Evolutionary conservation across 352 stramenopile genomes (phyloP).

Genomic region (Aphanomyces astaci): DNA sequence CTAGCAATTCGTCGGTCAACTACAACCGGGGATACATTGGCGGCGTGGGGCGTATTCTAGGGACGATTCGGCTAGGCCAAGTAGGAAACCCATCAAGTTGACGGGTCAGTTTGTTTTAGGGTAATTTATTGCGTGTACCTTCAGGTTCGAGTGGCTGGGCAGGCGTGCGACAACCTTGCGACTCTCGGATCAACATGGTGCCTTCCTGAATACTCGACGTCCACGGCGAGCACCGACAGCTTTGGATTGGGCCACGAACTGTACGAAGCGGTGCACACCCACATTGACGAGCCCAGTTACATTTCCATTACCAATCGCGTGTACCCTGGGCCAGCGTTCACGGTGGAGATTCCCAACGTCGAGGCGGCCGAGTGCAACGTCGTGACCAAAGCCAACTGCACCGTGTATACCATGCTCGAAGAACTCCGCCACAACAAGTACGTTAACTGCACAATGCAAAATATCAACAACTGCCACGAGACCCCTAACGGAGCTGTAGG

Average conservation of each 20-base stretch:
- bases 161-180: background rate
- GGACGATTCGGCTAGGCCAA: conserved; percentile 16
- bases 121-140: too few species aligned
- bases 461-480: background rate
- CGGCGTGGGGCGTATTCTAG: conserved; percentile 9
- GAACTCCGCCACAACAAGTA: conserved; percentile 14
- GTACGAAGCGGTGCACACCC: background rate
- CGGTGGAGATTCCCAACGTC: conserved; percentile 10
- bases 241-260: conserved; percentile 3
- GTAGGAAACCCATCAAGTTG: background rate
- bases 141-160: background rate
- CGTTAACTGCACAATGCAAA: background rate
- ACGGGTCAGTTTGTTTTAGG: too few species aligned
- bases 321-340: conserved; percentile 15
- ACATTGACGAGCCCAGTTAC: conserved; percentile 1
- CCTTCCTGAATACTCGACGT: conserved; percentile 19
- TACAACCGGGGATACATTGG: conserved; percentile 1
- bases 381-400: background rate
- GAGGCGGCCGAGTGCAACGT: background rate
- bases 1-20: background rate
- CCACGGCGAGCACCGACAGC: conserved; percentile 1
- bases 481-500: background rate
- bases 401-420: background rate
- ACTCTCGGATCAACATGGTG: background rate
- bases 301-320: conserved; percentile 21